Evolutionary conservation across 768 basidiomycete species (phyloP), one percentile per base, ranked within the genome.

Genomic region (Pleurotus ostreatus): DNA sequence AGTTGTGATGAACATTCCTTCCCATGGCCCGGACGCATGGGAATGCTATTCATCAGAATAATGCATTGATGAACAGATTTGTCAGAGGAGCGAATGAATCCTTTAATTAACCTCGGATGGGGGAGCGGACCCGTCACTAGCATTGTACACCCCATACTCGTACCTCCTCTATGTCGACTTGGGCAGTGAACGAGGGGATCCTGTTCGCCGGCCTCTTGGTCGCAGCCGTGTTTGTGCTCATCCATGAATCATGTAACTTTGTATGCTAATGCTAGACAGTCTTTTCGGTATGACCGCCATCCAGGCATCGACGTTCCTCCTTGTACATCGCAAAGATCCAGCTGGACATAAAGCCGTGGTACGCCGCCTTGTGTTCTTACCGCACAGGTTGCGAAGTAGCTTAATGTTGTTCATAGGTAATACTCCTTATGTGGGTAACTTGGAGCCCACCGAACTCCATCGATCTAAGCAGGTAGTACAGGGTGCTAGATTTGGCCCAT

Each of bases 251-350:
- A 22, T 23, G n/a, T n/a, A 30, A 41, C 2, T 13, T 20, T 11
- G 6, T 40, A 34, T 41, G 38, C 39, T 38, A 18, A 16, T 40
- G 16, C 15, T 5, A 53, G n/a, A 16, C 39, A 53, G 51, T 15
- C 51, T 53, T 8, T 53, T 53, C 15, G 51, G 51, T 22, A 53
- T 53, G 3, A 53, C 51, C 16, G n/a, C 41, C 15, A 39, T 53
- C 16, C 51, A 53, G 13, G 51, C 51, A 13, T 53, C 37, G 12
- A 53, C 51, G 13, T 53, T 53, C 39, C 41, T 53, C 39, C 23
- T 53, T 22, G 51, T 41, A 18, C 51, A 53, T n/a, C 51, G 39
- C n/a, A 37, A 39, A 22, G 51, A 53, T 22, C 51, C 51, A 22
- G 39, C 43, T 12, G 34, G 34, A 23, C 51, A 53, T 23, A 53